A percentile compares a stretch with the other conserved stretches of the same genome.
phyloP scores from a whole-genome alignment of 805 yeast species.

The Myxozyma vanderwaltii region DNA sequence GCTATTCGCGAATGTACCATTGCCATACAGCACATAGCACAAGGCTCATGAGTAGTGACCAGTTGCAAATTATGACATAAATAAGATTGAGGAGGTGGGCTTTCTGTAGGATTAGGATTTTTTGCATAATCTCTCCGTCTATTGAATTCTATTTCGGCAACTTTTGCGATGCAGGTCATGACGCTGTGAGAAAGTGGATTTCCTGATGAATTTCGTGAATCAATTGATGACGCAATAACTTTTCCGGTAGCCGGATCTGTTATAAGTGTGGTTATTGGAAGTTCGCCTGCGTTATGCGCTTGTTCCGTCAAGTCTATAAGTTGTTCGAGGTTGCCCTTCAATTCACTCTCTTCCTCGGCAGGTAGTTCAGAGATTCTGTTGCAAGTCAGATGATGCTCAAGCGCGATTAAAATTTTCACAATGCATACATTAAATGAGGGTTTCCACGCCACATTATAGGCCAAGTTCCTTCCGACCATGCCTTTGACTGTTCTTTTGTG shows the following conservation, averaged over 20 bases:
- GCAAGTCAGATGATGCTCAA: constrained; percentile 50
- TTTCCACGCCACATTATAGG: constrained; percentile 94
- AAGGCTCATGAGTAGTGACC: constrained; percentile 92
- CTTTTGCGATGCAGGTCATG: constrained; percentile 66
- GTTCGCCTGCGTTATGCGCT: constrained; percentile 23
- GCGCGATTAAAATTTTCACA: background rate
- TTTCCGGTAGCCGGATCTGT: constrained; percentile 56
- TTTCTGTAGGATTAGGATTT: background rate
- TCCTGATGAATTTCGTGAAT: constrained; percentile 44
- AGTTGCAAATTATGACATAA: constrained; percentile 77
- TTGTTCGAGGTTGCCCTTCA: constrained; percentile 42
- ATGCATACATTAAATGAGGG: constrained; percentile 48
- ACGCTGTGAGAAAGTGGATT: constrained; percentile 73
- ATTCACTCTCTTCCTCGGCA: constrained; percentile 51
- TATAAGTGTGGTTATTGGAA: constrained; percentile 61
- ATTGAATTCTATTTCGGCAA: constrained; percentile 58
- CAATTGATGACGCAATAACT: constrained; percentile 47
- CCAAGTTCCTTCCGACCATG: constrained; percentile 77
- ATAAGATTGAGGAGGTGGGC: constrained; percentile 46
- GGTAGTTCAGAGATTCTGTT: constrained; percentile 53
- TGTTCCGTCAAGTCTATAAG: constrained; percentile 39
- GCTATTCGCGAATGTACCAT: constrained; percentile 84
- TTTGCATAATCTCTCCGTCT: constrained; percentile 41
- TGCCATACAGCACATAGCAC: constrained; percentile 97
- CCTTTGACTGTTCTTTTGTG: constrained; percentile 62